Evolutionary conservation across 345 rosid genomes (phyloP).

Genomic region (Populus alba): DNA sequence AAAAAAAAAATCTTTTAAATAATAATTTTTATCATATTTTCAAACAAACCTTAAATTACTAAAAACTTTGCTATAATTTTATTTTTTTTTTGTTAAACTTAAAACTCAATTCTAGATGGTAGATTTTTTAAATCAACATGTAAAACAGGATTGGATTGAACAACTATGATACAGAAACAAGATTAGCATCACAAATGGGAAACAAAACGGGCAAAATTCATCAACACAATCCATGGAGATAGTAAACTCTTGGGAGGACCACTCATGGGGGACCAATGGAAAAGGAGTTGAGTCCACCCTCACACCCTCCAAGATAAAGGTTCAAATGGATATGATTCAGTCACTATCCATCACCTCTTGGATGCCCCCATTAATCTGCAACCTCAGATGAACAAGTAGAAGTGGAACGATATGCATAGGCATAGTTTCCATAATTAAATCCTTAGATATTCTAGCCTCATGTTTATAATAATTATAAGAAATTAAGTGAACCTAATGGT

Average conservation of each 20-base stretch:
- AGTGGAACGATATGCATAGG: no score
- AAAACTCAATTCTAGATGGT: no score
- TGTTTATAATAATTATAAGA: not conserved
- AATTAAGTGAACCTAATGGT: not conserved
- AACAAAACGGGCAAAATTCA: not conserved
- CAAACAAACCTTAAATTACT: no score
- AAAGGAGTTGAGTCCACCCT: not conserved
- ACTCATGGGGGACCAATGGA: not conserved
- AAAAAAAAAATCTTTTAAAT: no score
- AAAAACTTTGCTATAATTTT: no score
- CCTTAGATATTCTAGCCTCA: not conserved
- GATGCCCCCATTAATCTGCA: no score
- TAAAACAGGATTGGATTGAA: no score
- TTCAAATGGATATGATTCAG: not conserved
- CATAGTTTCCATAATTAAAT: not conserved
- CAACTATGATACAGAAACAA: not conserved
- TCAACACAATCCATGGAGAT: not conserved
- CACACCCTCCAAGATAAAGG: not conserved
- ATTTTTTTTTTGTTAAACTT: no score
- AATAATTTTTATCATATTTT: no score
- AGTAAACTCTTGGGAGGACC: not conserved
- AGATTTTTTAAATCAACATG: no score
- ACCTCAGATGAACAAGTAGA: no score
- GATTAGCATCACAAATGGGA: not conserved
- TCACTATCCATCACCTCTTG: not conserved